Evolutionary conservation across 805 yeast species (phyloP).

Genomic region (Pichia insulana): DNA sequence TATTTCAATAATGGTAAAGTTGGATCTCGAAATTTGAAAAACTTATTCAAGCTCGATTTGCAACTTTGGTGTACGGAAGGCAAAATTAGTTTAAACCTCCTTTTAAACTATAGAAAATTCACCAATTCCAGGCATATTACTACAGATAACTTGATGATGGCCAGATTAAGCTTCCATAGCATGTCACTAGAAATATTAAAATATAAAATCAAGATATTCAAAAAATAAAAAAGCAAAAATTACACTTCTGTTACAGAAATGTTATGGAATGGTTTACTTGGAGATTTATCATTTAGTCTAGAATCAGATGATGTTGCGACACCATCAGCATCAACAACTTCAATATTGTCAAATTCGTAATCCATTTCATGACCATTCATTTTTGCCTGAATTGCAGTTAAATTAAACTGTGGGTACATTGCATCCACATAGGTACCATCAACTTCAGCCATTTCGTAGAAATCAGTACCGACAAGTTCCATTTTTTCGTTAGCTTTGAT

Average conservation of each 20-base stretch:
- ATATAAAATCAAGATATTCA: no score
- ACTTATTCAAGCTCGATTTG: no score
- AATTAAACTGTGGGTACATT: slow-evolving; percentile 9
- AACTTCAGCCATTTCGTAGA: slow-evolving; percentile 41
- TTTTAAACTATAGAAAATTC: not conserved
- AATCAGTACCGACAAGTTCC: slow-evolving; percentile 45
- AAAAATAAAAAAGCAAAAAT: not conserved
- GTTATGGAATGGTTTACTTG: slow-evolving; percentile 1
- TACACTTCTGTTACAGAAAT: slow-evolving; percentile 1
- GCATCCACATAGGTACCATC: slow-evolving; percentile 26
- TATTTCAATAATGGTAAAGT: no score
- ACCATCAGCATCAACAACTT: slow-evolving; percentile 7
- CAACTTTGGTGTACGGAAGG: not conserved
- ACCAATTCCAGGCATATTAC: not conserved
- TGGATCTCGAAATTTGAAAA: not conserved
- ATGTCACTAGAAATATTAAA: no score
- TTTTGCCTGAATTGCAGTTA: slow-evolving; percentile 9
- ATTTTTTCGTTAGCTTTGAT: slow-evolving; percentile 37
- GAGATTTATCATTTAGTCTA: not conserved
- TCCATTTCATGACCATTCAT: slow-evolving; percentile 1
- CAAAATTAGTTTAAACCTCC: not conserved
- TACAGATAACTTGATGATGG: no score
- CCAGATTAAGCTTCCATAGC: no score
- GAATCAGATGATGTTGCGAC: not conserved
- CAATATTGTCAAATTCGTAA: slow-evolving; percentile 1